These are phyloP conservation scores for Straminergon stramineum DNA, from an alignment of 225 moss, liverwort and hornwort species.

Conservation along the genomic window DNA sequence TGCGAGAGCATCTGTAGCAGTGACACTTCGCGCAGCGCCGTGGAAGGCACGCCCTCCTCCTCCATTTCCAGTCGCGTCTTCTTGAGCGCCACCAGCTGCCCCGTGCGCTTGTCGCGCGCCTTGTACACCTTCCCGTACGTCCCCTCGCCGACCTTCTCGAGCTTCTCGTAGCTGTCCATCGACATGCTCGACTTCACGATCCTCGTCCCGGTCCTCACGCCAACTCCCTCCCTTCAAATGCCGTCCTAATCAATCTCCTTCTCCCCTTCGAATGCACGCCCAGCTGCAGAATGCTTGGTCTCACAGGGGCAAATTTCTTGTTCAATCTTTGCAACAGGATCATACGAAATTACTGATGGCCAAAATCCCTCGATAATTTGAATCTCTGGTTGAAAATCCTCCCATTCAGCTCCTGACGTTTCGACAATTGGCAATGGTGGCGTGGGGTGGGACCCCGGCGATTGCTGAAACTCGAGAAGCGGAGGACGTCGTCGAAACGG, in stretches of 20 bases:
- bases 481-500: background rate
- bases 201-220: background rate
- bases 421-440: background rate
- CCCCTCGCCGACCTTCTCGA: slow-evolving; percentile 45
- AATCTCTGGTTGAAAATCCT: background rate
- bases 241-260: background rate
- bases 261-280: background rate
- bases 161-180: slow-evolving; percentile 38
- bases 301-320: background rate
- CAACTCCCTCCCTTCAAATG: background rate
- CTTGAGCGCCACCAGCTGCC: slow-evolving; percentile 40
- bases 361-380: background rate
- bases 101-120: slow-evolving; percentile 46
- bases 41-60: background rate
- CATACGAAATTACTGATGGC: background rate
- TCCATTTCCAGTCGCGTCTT: slow-evolving; percentile 37
- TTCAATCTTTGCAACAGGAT: no score
- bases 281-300: background rate
- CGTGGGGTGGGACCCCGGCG: no score
- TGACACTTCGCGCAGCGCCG: background rate
- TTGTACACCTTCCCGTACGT: slow-evolving; percentile 43
- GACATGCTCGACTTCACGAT: background rate
- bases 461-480: background rate
- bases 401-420: background rate
- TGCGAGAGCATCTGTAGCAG: background rate